Evolutionary conservation across 1,139 yeast genomes (phyloP), one percentile per base, ranked within the genome.

Genomic region (Nakaseomyces glabratus): DNA sequence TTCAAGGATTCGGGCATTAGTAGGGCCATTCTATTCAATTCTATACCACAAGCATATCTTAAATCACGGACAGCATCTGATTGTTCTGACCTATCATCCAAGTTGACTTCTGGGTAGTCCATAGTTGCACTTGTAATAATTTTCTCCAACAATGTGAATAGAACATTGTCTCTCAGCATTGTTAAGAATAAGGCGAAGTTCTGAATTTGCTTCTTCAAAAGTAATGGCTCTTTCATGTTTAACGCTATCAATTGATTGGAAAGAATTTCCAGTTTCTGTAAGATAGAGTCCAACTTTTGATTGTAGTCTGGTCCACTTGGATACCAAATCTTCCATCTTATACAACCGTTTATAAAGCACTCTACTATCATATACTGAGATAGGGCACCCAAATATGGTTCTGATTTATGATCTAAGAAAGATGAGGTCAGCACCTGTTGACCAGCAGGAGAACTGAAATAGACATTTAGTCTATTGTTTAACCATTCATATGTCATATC

Each of bases 101-200:
- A 61, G 40, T 74, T 68, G 10, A 69, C 68, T 29, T 55, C 58
- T 1, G 95, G 93, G 46, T 81, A 81, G 36, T 80, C 86, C 55
- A 76, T 76, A 0, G 96, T 88, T 18, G 95, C 93, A 3, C 94
- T 81, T 7, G 84, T 78, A 39, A 93, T 70, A 13, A 90, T 86
- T 46, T 80, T 82, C 54, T 90, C 97, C 40, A 93, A 65, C 9
- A 93, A 82, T 43, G 76, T 73, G 58, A 90, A 84, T 74, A 90
- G 76, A 33, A 82, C 73, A 11, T 74, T 76, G 45, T 84, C 90
- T 49, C 84, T 82, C 41, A 90, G 64, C 43, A 86, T 65, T 1
- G 97, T 95, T n/a, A 96, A 84, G 57, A 90, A 90, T 55, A 90
- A 94, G n/a, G 93, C 97, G 47, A 88, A 68, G 2, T 95, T 82